Percentiles rank a stretch among this genome's conserved stretches.
These are phyloP conservation scores for Citrus maxima DNA, from an alignment of 345 rosid genomes.

Conservation along the genomic window DNA sequence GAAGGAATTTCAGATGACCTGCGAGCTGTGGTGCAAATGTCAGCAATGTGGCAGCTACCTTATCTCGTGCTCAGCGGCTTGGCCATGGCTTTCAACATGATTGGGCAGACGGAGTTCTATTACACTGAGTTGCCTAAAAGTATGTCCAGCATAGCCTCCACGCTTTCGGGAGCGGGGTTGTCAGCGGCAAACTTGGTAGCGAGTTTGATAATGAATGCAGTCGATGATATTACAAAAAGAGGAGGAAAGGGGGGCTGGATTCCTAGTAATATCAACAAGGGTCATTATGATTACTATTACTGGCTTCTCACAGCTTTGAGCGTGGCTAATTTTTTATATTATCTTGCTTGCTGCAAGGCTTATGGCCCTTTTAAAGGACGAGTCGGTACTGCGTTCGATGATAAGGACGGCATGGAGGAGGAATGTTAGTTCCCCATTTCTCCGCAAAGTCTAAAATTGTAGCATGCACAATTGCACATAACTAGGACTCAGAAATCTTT, in stretches of 20 bases:
- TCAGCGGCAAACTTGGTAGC: constrained; percentile 39
- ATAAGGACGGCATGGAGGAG: neutral
- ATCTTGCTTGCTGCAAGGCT: constrained; percentile 33
- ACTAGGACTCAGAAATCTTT: neutral
- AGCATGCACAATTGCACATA: no score
- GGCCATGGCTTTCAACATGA: constrained; percentile 38
- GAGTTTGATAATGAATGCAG: constrained; percentile 31
- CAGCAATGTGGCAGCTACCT: constrained; percentile 49
- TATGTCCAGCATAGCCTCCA: constrained; percentile 46
- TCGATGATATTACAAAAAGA: constrained; percentile 20
- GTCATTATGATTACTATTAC: constrained; percentile 53
- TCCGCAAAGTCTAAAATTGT: neutral
- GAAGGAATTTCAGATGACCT: constrained; percentile 27
- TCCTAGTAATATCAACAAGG: constrained; percentile 38
- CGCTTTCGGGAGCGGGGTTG: constrained; percentile 23
- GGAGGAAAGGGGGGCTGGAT: constrained; percentile 46
- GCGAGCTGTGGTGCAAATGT: constrained; percentile 30
- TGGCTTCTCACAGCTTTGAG: constrained; percentile 40
- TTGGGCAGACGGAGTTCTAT: constrained; percentile 47
- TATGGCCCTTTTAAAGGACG: constrained; percentile 38
- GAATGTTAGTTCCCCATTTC: neutral
- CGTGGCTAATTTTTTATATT: constrained; percentile 34
- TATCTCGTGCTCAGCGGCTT: constrained; percentile 32
- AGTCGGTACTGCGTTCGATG: neutral
- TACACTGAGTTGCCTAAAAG: constrained; percentile 51